Percentiles rank a stretch among this genome's conserved stretches.
These are phyloP conservation scores for Paecilomyces sp. DNA, from an alignment of 2,329 filamentous ascomycete species.

Conservation along the genomic window DNA sequence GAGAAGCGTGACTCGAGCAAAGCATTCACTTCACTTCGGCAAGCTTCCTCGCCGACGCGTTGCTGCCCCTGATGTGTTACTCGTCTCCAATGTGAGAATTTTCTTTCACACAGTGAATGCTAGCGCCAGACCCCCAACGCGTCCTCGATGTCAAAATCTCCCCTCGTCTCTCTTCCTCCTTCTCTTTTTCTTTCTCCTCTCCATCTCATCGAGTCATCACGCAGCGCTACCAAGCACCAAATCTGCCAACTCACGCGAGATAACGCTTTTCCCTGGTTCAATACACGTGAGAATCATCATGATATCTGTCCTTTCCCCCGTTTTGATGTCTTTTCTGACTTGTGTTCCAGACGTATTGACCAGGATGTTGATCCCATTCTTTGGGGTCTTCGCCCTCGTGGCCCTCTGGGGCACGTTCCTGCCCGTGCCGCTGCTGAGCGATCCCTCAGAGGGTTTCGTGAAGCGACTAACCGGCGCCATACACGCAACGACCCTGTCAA, in stretches of 20 bases:
- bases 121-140: neutral
- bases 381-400: conserved; percentile 12
- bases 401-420: conserved; percentile 17
- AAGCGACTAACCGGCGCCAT: conserved; percentile 10
- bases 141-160: neutral
- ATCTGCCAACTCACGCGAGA: neutral
- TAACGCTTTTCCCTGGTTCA: neutral
- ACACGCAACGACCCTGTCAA: conserved; percentile 7
- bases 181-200: neutral
- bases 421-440: conserved; percentile 13
- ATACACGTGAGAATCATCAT: neutral
- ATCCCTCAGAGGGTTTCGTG: conserved; percentile 12
- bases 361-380: conserved; percentile 15
- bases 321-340: neutral
- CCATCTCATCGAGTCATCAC: neutral
- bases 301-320: neutral
- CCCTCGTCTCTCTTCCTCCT: neutral
- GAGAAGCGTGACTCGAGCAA: too few relatives aligned
- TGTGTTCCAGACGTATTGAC: conserved; percentile 1
- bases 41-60: neutral
- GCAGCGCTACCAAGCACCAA: neutral
- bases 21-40: neutral
- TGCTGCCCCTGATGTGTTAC: neutral
- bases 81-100: neutral
- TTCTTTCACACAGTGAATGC: neutral